phyloP scores from a whole-genome alignment of 768 basidiomycete species.

The Pleurotus platypus region DNA sequence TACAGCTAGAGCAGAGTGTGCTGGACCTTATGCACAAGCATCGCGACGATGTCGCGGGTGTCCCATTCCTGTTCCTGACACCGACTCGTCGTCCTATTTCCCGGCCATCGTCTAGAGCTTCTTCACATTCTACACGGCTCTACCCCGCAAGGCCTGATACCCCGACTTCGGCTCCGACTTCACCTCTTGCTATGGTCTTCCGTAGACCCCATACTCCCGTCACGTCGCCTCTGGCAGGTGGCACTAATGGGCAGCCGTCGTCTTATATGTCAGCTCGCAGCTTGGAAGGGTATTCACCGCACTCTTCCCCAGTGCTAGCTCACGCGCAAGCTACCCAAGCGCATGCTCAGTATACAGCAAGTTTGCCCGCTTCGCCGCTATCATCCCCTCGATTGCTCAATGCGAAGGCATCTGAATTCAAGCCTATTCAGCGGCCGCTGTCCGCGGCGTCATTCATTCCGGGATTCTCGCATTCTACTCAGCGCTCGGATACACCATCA shows the following conservation, averaged over 20 bases:
- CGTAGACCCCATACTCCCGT: constrained; percentile 78
- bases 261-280: constrained; percentile 52
- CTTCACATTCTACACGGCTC: constrained; percentile 64
- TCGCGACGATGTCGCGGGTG: constrained; percentile 78
- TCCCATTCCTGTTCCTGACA: constrained; percentile 80
- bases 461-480: constrained; percentile 32
- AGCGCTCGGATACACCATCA: constrained; percentile 77
- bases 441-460: constrained; percentile 69
- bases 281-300: constrained; percentile 51
- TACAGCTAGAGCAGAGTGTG: constrained; percentile 81
- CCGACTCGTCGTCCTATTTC: constrained; percentile 77
- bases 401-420: constrained; percentile 89
- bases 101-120: constrained; percentile 77
- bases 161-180: constrained; percentile 69
- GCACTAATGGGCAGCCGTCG: constrained; percentile 33
- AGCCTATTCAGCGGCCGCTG: constrained; percentile 76
- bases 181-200: constrained; percentile 72
- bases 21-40: constrained; percentile 96
- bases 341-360: constrained; percentile 67
- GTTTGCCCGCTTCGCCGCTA: constrained; percentile 79
- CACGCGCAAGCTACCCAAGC: constrained; percentile 52
- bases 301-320: constrained; percentile 63
- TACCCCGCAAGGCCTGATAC: constrained; percentile 67
- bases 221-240: constrained; percentile 71
- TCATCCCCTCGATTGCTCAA: constrained; percentile 84